These are phyloP conservation scores for Melanogaster broomeanus DNA, from an alignment of 768 basidiomycete genomes.

Conservation along the genomic window DNA sequence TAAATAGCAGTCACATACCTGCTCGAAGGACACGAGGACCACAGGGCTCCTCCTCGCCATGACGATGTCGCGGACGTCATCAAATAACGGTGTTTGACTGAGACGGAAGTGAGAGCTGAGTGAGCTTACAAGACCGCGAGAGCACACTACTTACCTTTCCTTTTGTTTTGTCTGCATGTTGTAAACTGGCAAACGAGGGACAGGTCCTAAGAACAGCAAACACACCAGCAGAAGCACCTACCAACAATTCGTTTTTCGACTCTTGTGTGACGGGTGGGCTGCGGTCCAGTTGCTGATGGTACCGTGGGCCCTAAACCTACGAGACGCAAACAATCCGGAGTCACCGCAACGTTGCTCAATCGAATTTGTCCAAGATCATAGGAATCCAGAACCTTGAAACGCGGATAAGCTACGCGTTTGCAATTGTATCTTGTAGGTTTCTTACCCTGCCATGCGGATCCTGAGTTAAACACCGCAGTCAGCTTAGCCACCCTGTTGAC, in stretches of 20 bases:
- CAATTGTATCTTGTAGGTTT: background rate
- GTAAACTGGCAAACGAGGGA: conserved; percentile 37
- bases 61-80: conserved; percentile 54
- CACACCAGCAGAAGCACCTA: conserved; percentile 26
- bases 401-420: background rate
- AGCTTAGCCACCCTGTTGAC: background rate
- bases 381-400: conserved; percentile 36
- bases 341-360: conserved; percentile 52
- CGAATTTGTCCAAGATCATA: conserved; percentile 45
- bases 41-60: conserved; percentile 44
- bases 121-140: background rate
- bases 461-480: conserved; percentile 24
- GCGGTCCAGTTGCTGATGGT: conserved; percentile 40
- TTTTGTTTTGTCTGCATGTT: conserved; percentile 46
- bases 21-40: conserved; percentile 41
- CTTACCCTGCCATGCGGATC: conserved; percentile 42
- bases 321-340: conserved; percentile 45
- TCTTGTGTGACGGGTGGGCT: conserved; percentile 46
- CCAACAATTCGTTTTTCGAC: conserved; percentile 56
- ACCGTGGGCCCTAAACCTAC: conserved; percentile 48
- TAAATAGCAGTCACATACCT: conserved; percentile 8
- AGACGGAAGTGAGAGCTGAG: conserved; percentile 3
- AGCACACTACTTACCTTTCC: conserved; percentile 40
- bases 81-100: conserved; percentile 53
- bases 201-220: background rate